Conservation (phyloP, 805 yeast genomes). For the Suhomyces sp. region DNA sequence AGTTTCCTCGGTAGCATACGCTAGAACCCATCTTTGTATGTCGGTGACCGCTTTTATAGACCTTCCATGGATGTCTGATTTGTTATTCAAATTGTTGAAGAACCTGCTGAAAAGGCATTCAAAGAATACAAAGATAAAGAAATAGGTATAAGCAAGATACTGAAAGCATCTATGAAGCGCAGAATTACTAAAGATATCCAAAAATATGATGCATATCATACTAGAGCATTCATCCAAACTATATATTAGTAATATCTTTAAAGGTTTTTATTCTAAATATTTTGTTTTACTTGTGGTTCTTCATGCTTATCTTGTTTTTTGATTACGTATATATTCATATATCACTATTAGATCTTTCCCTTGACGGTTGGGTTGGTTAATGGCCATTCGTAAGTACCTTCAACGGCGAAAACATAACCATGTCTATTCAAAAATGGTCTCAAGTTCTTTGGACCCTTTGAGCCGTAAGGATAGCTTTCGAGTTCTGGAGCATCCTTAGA, state of each 20-base stretch:
- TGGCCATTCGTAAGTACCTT: slow-evolving; percentile 86
- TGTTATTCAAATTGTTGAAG: slow-evolving; percentile 1
- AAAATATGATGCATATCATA: too few relatives aligned
- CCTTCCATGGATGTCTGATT: slow-evolving; percentile 96
- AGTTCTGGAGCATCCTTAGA: slow-evolving; percentile 66
- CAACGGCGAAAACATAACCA: slow-evolving; percentile 67
- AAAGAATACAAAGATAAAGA: neutral
- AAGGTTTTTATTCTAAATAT: too few relatives aligned
- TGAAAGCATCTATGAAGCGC: too few relatives aligned
- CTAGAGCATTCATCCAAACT: too few relatives aligned
- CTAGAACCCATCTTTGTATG: slow-evolving; percentile 78
- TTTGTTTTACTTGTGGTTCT: too few relatives aligned
- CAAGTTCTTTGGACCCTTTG: slow-evolving; percentile 79
- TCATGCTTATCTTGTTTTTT: neutral
- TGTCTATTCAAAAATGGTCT: slow-evolving; percentile 59
- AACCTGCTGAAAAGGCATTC: slow-evolving; percentile 4
- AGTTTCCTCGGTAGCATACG: slow-evolving; percentile 94
- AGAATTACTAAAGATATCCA: too few relatives aligned
- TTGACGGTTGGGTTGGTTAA: slow-evolving; percentile 52
- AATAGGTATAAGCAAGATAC: neutral
- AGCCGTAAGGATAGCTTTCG: slow-evolving; percentile 76
- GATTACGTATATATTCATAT: neutral
- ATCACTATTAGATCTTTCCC: slow-evolving; percentile 21
- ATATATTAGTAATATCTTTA: too few relatives aligned
- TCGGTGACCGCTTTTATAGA: slow-evolving; percentile 76